Evolutionary conservation across 495 filamentous ascomycete species (phyloP).

Genomic region (Ramalina intermedia): DNA sequence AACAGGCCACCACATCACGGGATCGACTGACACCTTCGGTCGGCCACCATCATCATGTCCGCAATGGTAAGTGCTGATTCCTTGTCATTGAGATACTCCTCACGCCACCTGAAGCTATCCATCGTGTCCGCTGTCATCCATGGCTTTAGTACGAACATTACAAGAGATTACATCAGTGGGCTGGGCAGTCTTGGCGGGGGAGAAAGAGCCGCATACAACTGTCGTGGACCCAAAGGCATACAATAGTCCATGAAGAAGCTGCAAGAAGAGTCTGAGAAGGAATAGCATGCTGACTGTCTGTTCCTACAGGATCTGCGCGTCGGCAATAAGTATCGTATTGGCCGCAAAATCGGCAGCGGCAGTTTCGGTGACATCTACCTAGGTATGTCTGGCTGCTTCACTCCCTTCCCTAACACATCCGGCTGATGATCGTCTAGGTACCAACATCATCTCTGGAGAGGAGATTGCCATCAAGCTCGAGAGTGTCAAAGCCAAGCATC

Average conservation of each 20-base stretch:
- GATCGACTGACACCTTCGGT: slow-evolving; percentile 8
- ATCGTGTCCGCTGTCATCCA: neutral
- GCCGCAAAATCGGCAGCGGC: slow-evolving; percentile 96
- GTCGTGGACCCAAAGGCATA: slow-evolving; percentile 6
- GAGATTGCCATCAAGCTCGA: slow-evolving; percentile 99
- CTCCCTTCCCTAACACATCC: neutral
- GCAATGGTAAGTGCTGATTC: slow-evolving; percentile 33
- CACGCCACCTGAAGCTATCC: neutral
- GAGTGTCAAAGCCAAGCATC: slow-evolving; percentile 99
- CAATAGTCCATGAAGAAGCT: neutral
- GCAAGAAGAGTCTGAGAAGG: neutral
- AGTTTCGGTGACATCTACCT: slow-evolving; percentile 99
- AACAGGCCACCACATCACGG: slow-evolving; percentile 16
- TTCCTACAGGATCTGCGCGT: slow-evolving; percentile 79
- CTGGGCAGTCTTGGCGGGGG: slow-evolving; percentile 1
- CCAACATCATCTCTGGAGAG: slow-evolving; percentile 99
- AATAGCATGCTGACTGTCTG: slow-evolving; percentile 20
- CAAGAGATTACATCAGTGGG: slow-evolving; percentile 4
- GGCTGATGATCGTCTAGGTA: slow-evolving; percentile 39
- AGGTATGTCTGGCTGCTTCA: slow-evolving; percentile 33
- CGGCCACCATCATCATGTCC: slow-evolving; percentile 26
- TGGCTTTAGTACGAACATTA: neutral
- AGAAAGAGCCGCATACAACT: neutral
- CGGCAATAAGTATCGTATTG: slow-evolving; percentile 99
- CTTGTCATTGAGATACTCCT: neutral